These are phyloP conservation scores for Stropharia rugosoannulata DNA, from an alignment of 768 basidiomycete species.

Conservation along the genomic window DNA sequence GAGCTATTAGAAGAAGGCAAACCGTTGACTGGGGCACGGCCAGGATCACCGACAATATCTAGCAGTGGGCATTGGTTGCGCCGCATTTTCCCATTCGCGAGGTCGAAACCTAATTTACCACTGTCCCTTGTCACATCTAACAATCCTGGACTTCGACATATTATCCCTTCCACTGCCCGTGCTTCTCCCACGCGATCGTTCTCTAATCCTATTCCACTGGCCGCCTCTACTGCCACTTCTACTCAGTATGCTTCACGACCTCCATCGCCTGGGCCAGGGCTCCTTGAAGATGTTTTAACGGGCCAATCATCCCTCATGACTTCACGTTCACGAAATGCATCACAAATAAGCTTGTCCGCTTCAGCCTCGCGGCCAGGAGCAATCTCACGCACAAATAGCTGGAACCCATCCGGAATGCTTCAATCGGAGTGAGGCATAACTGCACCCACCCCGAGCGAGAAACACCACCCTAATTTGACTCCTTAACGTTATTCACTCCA, in stretches of 20 bases:
- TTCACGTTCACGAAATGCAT: constrained; percentile 65
- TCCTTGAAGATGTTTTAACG: constrained; percentile 33
- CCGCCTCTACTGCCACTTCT: constrained; percentile 28
- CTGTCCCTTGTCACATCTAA: constrained; percentile 24
- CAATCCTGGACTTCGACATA: constrained; percentile 26
- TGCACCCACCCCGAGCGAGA: background rate
- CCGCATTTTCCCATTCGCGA: constrained; percentile 28
- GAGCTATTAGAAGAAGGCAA: constrained; percentile 54
- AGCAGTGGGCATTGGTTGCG: constrained; percentile 29
- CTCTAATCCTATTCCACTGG: constrained; percentile 28
- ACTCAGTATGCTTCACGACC: constrained; percentile 44
- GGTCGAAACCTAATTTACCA: constrained; percentile 23
- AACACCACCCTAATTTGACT: background rate
- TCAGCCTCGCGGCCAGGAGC: constrained; percentile 43
- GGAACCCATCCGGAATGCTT: constrained; percentile 18
- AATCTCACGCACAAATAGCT: constrained; percentile 30
- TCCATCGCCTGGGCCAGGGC: constrained; percentile 45
- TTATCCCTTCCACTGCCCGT: constrained; percentile 21
- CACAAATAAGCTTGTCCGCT: constrained; percentile 61
- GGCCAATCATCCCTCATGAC: constrained; percentile 44
- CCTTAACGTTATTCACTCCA: constrained; percentile 7
- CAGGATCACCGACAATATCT: constrained; percentile 33
- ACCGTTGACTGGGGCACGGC: constrained; percentile 21
- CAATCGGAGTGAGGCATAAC: constrained; percentile 14
- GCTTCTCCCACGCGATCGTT: constrained; percentile 37